A percentile compares a stretch with the other conserved stretches of the same genome.
Evolutionary conservation across 1,139 yeast genomes (phyloP).

Genomic region (Meyerozyma athensensis): DNA sequence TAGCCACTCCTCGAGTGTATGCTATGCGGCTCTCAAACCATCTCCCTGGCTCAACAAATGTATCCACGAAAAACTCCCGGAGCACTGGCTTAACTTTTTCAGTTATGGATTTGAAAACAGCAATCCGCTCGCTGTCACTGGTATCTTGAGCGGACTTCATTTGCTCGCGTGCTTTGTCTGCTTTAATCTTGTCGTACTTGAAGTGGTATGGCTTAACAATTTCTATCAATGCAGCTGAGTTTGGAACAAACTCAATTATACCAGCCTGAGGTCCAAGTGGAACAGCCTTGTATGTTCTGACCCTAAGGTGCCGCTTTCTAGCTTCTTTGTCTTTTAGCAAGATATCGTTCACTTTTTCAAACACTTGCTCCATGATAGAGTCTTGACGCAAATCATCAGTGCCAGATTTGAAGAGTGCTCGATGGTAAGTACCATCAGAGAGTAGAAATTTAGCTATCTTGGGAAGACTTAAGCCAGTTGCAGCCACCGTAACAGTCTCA

Average conservation of each 20-base stretch:
- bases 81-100: slow-evolving; percentile 60
- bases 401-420: slow-evolving; percentile 72
- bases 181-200: slow-evolving; percentile 41
- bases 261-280: slow-evolving; percentile 90
- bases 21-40: slow-evolving; percentile 69
- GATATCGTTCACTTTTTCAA: slow-evolving; percentile 76
- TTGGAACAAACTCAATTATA: slow-evolving; percentile 80
- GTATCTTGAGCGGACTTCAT: slow-evolving; percentile 59
- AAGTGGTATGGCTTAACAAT: slow-evolving; percentile 56
- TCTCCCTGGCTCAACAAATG: slow-evolving; percentile 57
- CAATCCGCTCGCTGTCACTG: slow-evolving; percentile 41
- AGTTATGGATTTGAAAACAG: slow-evolving; percentile 49
- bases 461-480: slow-evolving; percentile 83
- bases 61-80: slow-evolving; percentile 63
- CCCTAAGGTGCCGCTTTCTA: slow-evolving; percentile 48
- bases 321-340: slow-evolving; percentile 55
- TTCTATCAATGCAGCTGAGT: slow-evolving; percentile 70
- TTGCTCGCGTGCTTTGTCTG: slow-evolving; percentile 55
- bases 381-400: slow-evolving; percentile 93
- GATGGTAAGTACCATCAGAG: slow-evolving; percentile 54
- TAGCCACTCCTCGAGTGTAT: slow-evolving; percentile 79
- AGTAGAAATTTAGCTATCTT: slow-evolving; percentile 59
- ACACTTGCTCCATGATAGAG: slow-evolving; percentile 96
- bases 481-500: slow-evolving; percentile 51
- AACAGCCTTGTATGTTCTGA: slow-evolving; percentile 83